A percentile compares a stretch with the other conserved stretches of the same genome.
Evolutionary conservation across 108 stramenopile species (phyloP).

Genomic region (Skeletonema costatum): DNA sequence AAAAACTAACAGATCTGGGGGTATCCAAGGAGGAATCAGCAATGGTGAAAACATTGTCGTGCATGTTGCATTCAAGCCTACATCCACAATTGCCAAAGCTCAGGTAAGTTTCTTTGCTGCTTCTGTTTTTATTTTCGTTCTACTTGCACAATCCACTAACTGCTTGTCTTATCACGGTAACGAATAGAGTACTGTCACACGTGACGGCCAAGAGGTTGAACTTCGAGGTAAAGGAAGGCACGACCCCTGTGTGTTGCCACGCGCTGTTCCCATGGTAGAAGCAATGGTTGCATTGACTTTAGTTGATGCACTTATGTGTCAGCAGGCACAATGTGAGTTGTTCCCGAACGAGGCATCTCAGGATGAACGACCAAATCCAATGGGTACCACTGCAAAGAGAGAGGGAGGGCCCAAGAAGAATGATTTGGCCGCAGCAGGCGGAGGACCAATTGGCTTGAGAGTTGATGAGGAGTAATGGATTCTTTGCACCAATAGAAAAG

Average conservation of each 20-base stretch:
- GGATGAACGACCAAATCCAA: constrained; percentile 79
- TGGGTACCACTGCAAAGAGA: constrained; percentile 81
- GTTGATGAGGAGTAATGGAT: constrained; percentile 79
- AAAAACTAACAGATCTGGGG: constrained; percentile 96
- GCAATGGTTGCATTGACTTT: constrained; percentile 97
- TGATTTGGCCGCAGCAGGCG: constrained; percentile 12
- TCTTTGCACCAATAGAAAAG: background rate
- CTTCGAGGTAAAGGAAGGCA: constrained; percentile 97
- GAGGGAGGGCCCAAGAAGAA: constrained; percentile 54
- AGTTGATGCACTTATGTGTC: constrained; percentile 94
- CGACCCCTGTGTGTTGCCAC: constrained; percentile 98
- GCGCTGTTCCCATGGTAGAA: constrained; percentile 97
- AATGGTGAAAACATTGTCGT: constrained; percentile 97
- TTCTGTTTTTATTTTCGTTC: background rate
- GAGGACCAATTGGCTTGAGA: constrained; percentile 62
- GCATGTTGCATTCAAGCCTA: constrained; percentile 96
- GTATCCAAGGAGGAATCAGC: constrained; percentile 98
- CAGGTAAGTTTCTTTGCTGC: constrained; percentile 64
- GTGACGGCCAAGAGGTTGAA: constrained; percentile 93
- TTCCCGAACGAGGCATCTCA: constrained; percentile 70
- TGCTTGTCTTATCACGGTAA: background rate
- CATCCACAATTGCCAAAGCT: constrained; percentile 92
- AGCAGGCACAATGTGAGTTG: constrained; percentile 89
- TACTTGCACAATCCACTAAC: background rate
- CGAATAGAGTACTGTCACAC: constrained; percentile 88